Evolutionary conservation across 495 filamentous ascomycete species (phyloP), one percentile per base, ranked within the genome.

Genomic region (Achaetomiella virescens): DNA sequence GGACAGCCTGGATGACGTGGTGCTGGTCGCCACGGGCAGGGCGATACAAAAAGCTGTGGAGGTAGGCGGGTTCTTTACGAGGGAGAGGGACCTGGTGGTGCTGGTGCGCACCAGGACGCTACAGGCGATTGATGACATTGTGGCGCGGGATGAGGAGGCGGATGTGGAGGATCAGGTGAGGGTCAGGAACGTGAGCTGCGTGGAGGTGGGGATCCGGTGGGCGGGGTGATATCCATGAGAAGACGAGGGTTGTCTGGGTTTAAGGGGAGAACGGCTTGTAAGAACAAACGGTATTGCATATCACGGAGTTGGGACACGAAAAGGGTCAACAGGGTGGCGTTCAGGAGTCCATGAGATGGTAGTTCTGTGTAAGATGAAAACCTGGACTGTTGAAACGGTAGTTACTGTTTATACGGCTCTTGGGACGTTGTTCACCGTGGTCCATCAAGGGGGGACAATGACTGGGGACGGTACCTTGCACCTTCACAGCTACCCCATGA

Each of bases 1-100:
- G 14, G 64, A 68, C 17, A 58, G 60, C 27, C 57, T 63, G 17
- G 68, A 70, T 59, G 82, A 86, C 60, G 84, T 96, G 6, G 70
- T 85, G 37, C 59, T 96, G 11, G 87, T 91, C 53, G 92, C 82
- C 15, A 91, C 88, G 1, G 90, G 88, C 31, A 81, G 79, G 60
- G 91, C 90, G 31, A 91, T 96, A 48, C 76, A 84, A 66, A 86
- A 81, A 70, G 84, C 83, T 25, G 61, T 91, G 29, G 70, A 74
- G 48, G 72, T 89, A 9, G 88, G 78, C 14, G 66, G 78, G 54
- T 86, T 80, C 65, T 87, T 89, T 60, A 77, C 81, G 71, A 73
- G 79, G 31, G 76, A 82, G 56, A 69, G 67, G 18, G 81, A 84
- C 53, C 79, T 81, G 58, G 55, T 65, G 1, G 82, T 89, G 6